Percentiles rank a stretch among this genome's conserved stretches.
phyloP scores from a whole-genome alignment of 2,329 filamentous ascomycete genomes.

The Colletotrichum sp. region DNA sequence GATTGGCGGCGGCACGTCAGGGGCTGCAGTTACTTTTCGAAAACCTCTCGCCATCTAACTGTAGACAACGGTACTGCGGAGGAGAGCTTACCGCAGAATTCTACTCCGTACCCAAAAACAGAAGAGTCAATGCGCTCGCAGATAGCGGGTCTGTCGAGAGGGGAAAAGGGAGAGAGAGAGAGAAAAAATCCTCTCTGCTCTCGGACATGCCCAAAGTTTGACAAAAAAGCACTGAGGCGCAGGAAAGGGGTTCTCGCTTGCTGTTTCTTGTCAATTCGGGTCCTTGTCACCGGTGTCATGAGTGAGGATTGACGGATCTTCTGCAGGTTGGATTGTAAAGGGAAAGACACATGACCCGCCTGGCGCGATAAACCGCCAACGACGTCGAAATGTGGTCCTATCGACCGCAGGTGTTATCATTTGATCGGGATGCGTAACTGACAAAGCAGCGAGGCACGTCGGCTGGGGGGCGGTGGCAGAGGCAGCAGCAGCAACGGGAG shows the following conservation, averaged over 20 bases:
- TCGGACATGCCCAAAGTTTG: background rate
- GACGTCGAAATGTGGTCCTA: background rate
- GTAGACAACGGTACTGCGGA: background rate
- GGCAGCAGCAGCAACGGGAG: background rate
- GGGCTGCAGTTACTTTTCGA: background rate
- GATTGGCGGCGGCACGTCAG: background rate
- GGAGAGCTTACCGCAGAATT: background rate
- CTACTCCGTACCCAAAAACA: background rate
- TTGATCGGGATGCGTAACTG: background rate
- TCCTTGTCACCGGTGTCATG: background rate
- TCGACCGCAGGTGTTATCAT: background rate
- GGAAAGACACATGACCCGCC: background rate
- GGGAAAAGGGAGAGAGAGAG: background rate
- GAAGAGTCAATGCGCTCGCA: background rate
- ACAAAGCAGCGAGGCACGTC: background rate
- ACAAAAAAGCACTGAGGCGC: background rate
- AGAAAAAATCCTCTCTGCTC: background rate
- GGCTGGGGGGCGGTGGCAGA: background rate
- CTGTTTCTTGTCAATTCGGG: background rate
- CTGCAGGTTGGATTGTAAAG: constrained; percentile 1
- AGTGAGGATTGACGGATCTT: background rate
- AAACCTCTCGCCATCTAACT: background rate
- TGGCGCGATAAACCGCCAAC: background rate
- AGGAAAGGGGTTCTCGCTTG: background rate
- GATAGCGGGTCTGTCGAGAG: background rate